Conservation (phyloP, 768 basidiomycete species). For the Leccinum aurantiacum region DNA sequence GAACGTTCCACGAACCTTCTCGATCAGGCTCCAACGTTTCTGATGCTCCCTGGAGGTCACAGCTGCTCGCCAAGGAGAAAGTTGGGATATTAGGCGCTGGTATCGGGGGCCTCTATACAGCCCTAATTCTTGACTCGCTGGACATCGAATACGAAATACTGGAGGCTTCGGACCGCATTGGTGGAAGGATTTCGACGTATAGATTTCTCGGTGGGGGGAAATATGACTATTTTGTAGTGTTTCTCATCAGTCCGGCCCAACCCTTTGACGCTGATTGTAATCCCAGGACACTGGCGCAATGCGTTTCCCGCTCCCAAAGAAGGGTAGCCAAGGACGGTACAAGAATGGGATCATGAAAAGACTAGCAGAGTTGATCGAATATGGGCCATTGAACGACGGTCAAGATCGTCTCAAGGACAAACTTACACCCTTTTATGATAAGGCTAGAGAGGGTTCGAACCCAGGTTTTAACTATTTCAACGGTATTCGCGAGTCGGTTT, state of each 20-base stretch:
- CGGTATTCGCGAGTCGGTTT: neutral
- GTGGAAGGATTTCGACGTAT: conserved; percentile 47
- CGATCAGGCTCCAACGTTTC: too few species aligned
- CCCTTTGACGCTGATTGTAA: neutral
- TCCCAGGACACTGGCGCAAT: conserved; percentile 39
- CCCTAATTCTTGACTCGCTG: conserved; percentile 44
- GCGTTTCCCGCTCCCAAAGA: conserved; percentile 32
- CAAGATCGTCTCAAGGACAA: conserved; percentile 16
- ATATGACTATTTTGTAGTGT: conserved; percentile 37
- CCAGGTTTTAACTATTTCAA: conserved; percentile 13
- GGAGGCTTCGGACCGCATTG: conserved; percentile 40
- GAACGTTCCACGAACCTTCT: neutral
- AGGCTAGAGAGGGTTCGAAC: conserved; percentile 11
- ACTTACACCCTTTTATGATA: conserved; percentile 22
- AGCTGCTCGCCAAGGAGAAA: neutral
- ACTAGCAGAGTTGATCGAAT: conserved; percentile 31
- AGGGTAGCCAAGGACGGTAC: conserved; percentile 11
- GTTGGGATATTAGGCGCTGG: conserved; percentile 26
- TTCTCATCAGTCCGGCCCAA: too few species aligned
- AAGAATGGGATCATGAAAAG: conserved; percentile 32
- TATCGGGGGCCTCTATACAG: conserved; percentile 40
- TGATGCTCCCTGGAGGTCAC: neutral
- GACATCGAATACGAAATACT: conserved; percentile 45
- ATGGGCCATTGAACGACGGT: conserved; percentile 24
- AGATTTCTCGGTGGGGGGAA: conserved; percentile 32